Conservation (phyloP, 2,329 filamentous ascomycete species). For the Ophiosphaerella herpotricha region DNA sequence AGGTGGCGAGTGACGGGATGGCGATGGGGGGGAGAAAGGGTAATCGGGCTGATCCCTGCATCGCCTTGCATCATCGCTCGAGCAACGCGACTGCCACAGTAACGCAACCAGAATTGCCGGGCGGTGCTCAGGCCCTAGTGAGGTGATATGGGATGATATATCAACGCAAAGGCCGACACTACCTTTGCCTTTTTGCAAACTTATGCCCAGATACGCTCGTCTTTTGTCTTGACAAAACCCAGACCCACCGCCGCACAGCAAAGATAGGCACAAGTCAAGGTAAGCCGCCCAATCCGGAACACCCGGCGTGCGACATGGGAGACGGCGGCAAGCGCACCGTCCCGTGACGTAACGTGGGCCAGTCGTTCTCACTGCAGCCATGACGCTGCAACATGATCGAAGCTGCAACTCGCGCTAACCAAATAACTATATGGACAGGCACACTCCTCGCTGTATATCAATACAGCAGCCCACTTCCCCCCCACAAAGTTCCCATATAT, state of each 20-base stretch:
- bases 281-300: constrained; percentile 17
- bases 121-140: not conserved
- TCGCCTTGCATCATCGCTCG: constrained; percentile 14
- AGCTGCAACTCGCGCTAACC: constrained; percentile 28
- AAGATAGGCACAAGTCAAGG: constrained; percentile 14
- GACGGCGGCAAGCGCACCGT: constrained; percentile 1
- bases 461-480: too few relatives aligned
- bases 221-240: not conserved
- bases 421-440: constrained; percentile 11
- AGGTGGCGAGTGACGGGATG: constrained; percentile 3
- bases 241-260: constrained; percentile 1
- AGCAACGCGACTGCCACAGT: constrained; percentile 21
- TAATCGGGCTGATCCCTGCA: constrained; percentile 9
- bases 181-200: not conserved
- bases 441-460: not conserved
- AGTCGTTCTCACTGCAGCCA: constrained; percentile 8
- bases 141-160: not conserved
- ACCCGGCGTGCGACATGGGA: constrained; percentile 4
- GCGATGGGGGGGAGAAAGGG: constrained; percentile 7
- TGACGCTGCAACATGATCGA: constrained; percentile 19
- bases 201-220: not conserved
- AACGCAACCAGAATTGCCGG: constrained; percentile 11
- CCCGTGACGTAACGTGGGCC: constrained; percentile 22
- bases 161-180: not conserved
- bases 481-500: too few relatives aligned